Percentiles rank a stretch among this genome's conserved stretches.
phyloP scores from a whole-genome alignment of 2,329 filamentous ascomycete genomes.

The Trichoderma asperellum region DNA sequence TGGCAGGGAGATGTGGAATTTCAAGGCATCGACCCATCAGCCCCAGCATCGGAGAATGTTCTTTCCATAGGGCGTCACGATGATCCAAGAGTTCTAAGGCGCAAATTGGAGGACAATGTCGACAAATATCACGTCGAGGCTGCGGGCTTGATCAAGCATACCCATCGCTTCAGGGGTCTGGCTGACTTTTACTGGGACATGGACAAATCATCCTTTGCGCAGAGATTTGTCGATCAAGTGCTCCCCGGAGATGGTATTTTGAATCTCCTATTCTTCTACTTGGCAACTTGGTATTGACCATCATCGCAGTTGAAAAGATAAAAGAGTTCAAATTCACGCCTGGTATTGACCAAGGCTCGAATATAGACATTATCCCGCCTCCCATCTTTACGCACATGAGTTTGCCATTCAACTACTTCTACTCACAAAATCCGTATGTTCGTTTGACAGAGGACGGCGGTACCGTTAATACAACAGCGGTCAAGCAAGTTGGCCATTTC shows the following conservation, averaged over 20 bases:
- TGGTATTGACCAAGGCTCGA: conserved; percentile 59
- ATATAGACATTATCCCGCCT: conserved; percentile 76
- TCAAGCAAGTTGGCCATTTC: conserved; percentile 63
- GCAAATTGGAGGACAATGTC: conserved; percentile 71
- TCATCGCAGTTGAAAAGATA: conserved; percentile 49
- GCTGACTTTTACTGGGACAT: conserved; percentile 87
- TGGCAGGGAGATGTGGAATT: conserved; percentile 55
- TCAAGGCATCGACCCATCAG: conserved; percentile 32
- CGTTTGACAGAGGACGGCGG: conserved; percentile 61
- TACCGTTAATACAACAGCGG: conserved; percentile 62
- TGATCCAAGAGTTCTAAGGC: conserved; percentile 59
- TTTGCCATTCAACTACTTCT: conserved; percentile 77
- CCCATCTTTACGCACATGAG: conserved; percentile 76
- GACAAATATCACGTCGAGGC: conserved; percentile 69
- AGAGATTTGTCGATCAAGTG: conserved; percentile 70
- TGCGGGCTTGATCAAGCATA: conserved; percentile 74
- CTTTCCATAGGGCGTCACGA: conserved; percentile 55
- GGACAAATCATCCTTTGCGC: conserved; percentile 68
- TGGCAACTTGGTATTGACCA: conserved; percentile 33
- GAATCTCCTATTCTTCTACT: not conserved
- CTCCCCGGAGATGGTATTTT: conserved; percentile 68
- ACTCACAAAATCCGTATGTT: conserved; percentile 83
- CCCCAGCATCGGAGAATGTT: conserved; percentile 36
- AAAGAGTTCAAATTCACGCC: conserved; percentile 69
- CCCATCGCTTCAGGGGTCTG: conserved; percentile 84